Base-by-base conservation (phyloP, 129 eudicot species). In the Daucus carota region DNA sequence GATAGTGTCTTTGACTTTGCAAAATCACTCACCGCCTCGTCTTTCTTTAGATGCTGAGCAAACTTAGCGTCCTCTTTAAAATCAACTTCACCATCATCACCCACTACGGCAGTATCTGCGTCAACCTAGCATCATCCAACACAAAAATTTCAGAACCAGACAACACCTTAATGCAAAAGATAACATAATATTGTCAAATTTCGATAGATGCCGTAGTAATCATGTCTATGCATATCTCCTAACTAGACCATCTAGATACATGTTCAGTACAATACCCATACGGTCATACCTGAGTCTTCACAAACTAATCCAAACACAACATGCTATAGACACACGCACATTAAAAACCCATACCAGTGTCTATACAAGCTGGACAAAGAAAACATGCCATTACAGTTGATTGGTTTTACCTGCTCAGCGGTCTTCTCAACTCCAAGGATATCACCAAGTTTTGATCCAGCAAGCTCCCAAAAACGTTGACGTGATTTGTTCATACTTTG, bases 391-490 rank as follows among this genome's bases (percentile, higher is more conserved):
- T n/a, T n/a, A 70, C 44, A 40, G 44, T 22, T 5, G 11, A 70
- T 41, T 10, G 14, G 31, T 22, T 34, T 52, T 33, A 88, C 89
- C 92, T 89, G 90, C n/a, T 89, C 93, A 62, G 87, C 90, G 1
- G 93, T 76, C 86, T 89, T 89, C 75, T 89, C 88, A 74, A 89
- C 93, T 40, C 93, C 93, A 72, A 89, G 93, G 75, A 89, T 89
- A 75, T 89, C 66, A 38, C 93, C 93, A 60, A 89, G 93, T 65
- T 89, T 84, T 32, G 93, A 89, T 29, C 93, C 93, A 75, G 93
- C 93, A 78, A 89, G 90, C 81, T 89, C 93, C 93, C 93, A 89
- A 80, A 89, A 89, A 32, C 93, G 83, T 26, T 89, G 93, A 41
- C 93, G 93, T 54, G 93, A 89, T 81, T 89, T 89, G 70, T 89